A percentile compares a stretch with the other conserved stretches of the same genome.
Evolutionary conservation across 208 protist species (phyloP).

Genomic region (Wallacemonas sp.): DNA sequence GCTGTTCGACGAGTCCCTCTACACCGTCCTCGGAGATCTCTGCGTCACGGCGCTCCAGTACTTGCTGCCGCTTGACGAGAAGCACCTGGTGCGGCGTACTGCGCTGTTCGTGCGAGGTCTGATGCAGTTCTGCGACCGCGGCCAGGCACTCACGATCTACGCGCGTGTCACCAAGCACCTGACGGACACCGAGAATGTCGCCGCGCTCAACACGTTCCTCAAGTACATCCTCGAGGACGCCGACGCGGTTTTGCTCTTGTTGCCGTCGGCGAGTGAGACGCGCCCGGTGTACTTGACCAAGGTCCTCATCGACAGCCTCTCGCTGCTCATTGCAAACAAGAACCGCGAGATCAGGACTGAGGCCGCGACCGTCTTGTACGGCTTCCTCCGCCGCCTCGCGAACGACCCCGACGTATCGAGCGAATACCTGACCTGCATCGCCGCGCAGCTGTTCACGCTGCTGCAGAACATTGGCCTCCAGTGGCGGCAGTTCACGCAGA

Average conservation of each 20-base stretch:
- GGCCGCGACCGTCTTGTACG: constrained; percentile 61
- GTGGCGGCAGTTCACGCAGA: constrained; percentile 65
- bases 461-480: constrained; percentile 46
- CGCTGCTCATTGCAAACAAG: constrained; percentile 53
- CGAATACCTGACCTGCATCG: constrained; percentile 54
- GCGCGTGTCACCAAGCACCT: constrained; percentile 60
- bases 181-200: constrained; percentile 49
- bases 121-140: constrained; percentile 74
- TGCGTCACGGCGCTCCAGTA: constrained; percentile 57
- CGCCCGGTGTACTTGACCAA: constrained; percentile 70
- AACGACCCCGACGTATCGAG: constrained; percentile 64
- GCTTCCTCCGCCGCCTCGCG: constrained; percentile 59
- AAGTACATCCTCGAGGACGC: constrained; percentile 69
- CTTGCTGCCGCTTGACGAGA: constrained; percentile 60
- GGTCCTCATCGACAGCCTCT: constrained; percentile 63
- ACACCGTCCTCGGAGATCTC: constrained; percentile 56
- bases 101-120: constrained; percentile 78
- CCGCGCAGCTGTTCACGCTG: constrained; percentile 74
- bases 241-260: constrained; percentile 58
- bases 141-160: constrained; percentile 58
- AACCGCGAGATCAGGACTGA: constrained; percentile 51
- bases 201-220: constrained; percentile 68
- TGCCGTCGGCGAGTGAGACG: constrained; percentile 42
- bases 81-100: constrained; percentile 55
- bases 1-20: constrained; percentile 76